Evolutionary conservation across 1,284 basidiomycete species (phyloP), one percentile per base, ranked within the genome.

Genomic region (Athelia psychrophila): DNA sequence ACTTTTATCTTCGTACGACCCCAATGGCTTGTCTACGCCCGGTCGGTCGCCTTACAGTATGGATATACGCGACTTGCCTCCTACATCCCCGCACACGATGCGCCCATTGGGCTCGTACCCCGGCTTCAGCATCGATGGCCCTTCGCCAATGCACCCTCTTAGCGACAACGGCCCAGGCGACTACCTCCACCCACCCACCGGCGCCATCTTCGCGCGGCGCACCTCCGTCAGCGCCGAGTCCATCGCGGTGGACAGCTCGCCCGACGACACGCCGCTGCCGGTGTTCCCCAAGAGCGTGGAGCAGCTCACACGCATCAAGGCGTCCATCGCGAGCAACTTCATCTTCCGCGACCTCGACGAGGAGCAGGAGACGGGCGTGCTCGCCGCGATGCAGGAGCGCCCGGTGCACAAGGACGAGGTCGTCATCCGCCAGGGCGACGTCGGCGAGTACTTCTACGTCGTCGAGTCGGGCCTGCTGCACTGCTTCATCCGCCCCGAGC

Each of bases 141-240:
- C 69, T 48, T 42, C 38, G 20, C 16, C 20, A 9, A 5, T 22
- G 16, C n/a, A n/a, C 8, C n/a, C 38, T 16, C n/a, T 42, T 22
- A 74, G 72, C 49, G 27, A 13, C 27, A 30, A 30, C 27, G 13
- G 13, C 13, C 74, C 77, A 19, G 79, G 75, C 15, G 84, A 84
- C 65, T 88, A 79, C 65, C 78, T 86, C 42, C 83, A 80, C 49
- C 81, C 81, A 3, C 84, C 83, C 19, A 81, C 79, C 16, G 79
- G 87, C 69, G 89, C 83, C 27, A 92, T 95, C 54, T 84, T 98
- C 58, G 93, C 91, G 23, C 83, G 96, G 42, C 85, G 96, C 40
- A 92, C 92, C 2, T 98, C 95, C 32, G 95, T 99, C 54, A 95
- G 92, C 51, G 96, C 97, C n/a, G 96, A 99, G 71, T 94, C 94